Evolutionary conservation across 768 basidiomycete genomes (phyloP), one percentile per base, ranked within the genome.

Genomic region (Boletus barrowsii): DNA sequence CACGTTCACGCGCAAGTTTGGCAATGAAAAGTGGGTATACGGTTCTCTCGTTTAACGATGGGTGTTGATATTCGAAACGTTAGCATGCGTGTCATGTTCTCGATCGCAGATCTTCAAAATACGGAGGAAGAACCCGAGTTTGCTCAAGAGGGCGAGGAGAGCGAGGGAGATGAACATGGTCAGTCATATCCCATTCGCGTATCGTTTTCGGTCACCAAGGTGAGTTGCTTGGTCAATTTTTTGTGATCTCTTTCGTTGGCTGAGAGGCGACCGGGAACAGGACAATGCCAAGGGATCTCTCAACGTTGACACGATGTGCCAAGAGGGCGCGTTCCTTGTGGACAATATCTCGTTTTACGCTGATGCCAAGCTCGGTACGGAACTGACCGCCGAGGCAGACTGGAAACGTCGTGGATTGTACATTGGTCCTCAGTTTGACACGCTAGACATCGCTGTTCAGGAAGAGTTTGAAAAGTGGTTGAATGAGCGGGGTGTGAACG

Each of bases 391-490:
- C 8, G 93, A 98, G 59, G 88, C 90, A 9, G 94, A 98, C 74
- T 98, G 91, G 93, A 89, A 88, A 69, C 84, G 95, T 44, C 83
- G 94, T 18, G 93, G 90, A 2, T 74, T 90, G 59, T 98, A 97
- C 78, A 84, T 96, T 67, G 96, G 96, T 1, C 96, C 95, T 48
- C 85, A 88, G 76, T 98, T 97, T 64, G 91, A 94, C 54, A 89
- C 92, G 45, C 84, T 98, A 42, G 96, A 98, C 66, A 79, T 86
- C 41, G 68, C 73, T 2, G 83, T 99, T 17, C 96, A 98, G 72
- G 88, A 93, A 60, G 89, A 92, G 70, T 93, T 98, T 68, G 92
- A 96, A 66, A 81, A 82, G 67, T 98, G 80, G 81, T 73, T 99
- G 53, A 80, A 84, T 59, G 95, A 98, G 76, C 87, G 96, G 50